phyloP scores from a whole-genome alignment of 2,329 filamentous ascomycete genomes.

The Harringtonia lauricola region DNA sequence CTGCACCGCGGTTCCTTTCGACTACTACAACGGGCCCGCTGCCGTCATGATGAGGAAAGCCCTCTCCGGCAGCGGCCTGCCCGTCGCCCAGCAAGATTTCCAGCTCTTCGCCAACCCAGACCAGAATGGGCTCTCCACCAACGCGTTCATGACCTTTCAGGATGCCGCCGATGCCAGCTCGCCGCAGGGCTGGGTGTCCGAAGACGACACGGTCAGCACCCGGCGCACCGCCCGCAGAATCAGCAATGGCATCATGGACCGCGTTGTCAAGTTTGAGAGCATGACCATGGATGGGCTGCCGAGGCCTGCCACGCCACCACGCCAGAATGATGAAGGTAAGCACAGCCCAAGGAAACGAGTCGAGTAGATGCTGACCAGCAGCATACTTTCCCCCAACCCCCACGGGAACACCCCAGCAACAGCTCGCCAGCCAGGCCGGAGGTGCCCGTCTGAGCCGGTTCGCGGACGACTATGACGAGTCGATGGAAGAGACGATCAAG shows the following conservation, averaged over 20 bases:
- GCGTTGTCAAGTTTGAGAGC: conserved; percentile 48
- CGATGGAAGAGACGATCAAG: conserved; percentile 56
- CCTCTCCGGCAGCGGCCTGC: conserved; percentile 9
- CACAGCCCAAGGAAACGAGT: conserved; percentile 4
- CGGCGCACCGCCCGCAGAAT: conserved; percentile 36
- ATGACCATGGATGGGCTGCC: conserved; percentile 32
- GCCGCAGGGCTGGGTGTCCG: conserved; percentile 38
- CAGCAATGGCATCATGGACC: conserved; percentile 50
- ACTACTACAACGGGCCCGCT: conserved; percentile 31
- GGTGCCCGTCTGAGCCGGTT: conserved; percentile 35
- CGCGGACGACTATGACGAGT: conserved; percentile 50
- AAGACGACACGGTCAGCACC: conserved; percentile 32
- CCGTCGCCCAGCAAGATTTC: conserved; percentile 31
- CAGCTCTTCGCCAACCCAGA: conserved; percentile 34
- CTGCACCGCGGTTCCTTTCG: conserved; percentile 32
- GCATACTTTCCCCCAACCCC: conserved; percentile 59
- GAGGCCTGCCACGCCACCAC: conserved; percentile 51
- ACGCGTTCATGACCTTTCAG: conserved; percentile 35
- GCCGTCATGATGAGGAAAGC: conserved; percentile 36
- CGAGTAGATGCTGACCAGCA: conserved; percentile 16
- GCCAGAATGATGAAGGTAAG: conserved; percentile 50
- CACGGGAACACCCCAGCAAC: conserved; percentile 48
- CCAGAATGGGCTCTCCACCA: conserved; percentile 30
- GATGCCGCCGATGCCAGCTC: conserved; percentile 24
- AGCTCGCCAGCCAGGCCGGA: conserved; percentile 26